These are phyloP conservation scores for Trametes cinnabarina DNA, from an alignment of 768 basidiomycete species.

Conservation along the genomic window DNA sequence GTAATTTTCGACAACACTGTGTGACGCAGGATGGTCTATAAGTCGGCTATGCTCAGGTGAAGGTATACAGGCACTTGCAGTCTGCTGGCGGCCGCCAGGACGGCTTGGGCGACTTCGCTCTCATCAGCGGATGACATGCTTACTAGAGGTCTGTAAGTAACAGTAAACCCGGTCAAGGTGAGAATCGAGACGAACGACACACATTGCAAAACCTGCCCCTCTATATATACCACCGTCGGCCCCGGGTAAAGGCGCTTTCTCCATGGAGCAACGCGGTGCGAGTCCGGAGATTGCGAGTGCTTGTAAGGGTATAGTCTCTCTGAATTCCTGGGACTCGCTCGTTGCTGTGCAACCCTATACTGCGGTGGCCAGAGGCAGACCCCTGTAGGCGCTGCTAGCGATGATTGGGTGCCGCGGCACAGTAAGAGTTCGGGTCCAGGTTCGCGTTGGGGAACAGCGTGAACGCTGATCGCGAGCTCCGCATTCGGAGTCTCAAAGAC, in stretches of 20 bases:
- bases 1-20: constrained; percentile 5
- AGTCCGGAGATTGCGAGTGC: not conserved
- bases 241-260: not conserved
- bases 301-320: not conserved
- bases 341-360: not conserved
- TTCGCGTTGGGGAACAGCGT: too few species aligned
- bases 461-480: too few species aligned
- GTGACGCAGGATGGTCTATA: not conserved
- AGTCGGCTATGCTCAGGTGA: not conserved
- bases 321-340: not conserved
- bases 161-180: too few species aligned
- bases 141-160: not conserved
- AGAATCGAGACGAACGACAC: too few species aligned
- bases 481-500: too few species aligned
- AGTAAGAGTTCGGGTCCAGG: too few species aligned
- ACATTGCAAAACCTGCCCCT: not conserved
- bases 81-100: not conserved
- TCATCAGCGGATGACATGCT: constrained; percentile 4
- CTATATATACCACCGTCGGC: not conserved
- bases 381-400: too few species aligned
- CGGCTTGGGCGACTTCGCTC: not conserved
- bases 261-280: not conserved
- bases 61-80: not conserved
- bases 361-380: too few species aligned
- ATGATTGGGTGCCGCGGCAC: too few species aligned